Percentiles rank a stretch among this genome's conserved stretches.
Evolutionary conservation across 2,329 filamentous ascomycete genomes (phyloP).

Genomic region (Cladosporium sphaerospermum): DNA sequence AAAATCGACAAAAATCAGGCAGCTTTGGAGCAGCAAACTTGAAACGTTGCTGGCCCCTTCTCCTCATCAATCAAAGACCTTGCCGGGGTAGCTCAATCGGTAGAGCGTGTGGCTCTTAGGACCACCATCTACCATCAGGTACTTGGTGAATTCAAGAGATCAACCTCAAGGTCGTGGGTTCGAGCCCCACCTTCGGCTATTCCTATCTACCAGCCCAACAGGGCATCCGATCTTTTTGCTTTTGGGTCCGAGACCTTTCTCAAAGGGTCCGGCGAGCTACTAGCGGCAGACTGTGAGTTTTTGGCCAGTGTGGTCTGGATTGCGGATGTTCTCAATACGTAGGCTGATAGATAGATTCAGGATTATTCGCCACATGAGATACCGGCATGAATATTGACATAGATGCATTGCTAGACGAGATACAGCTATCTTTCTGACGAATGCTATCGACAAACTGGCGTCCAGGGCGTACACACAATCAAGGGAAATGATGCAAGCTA

Average conservation of each 20-base stretch:
- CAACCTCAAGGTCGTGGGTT: conserved; percentile 24
- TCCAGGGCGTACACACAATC: too few relatives aligned
- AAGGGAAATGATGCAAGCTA: background rate
- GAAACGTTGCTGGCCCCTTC: background rate
- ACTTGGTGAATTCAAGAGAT: background rate
- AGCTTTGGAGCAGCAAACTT: background rate
- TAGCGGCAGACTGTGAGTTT: background rate
- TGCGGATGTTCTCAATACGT: too few relatives aligned
- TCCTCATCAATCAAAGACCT: conserved; percentile 1
- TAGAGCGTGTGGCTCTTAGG: conserved; percentile 35
- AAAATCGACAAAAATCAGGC: background rate
- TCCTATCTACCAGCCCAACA: conserved; percentile 14
- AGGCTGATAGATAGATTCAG: too few relatives aligned
- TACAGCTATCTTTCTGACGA: too few relatives aligned
- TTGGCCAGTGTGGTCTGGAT: background rate
- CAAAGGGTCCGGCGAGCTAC: background rate
- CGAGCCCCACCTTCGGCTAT: conserved; percentile 23
- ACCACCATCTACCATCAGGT: background rate
- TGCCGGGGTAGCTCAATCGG: conserved; percentile 48
- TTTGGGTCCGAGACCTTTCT: background rate
- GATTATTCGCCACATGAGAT: background rate
- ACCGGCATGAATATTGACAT: background rate
- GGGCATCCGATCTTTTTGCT: background rate
- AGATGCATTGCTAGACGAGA: too few relatives aligned
- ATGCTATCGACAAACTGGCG: too few relatives aligned